Evolutionary conservation across 78 protist genomes (phyloP).

Genomic region (Trichosphaerium sp.): DNA sequence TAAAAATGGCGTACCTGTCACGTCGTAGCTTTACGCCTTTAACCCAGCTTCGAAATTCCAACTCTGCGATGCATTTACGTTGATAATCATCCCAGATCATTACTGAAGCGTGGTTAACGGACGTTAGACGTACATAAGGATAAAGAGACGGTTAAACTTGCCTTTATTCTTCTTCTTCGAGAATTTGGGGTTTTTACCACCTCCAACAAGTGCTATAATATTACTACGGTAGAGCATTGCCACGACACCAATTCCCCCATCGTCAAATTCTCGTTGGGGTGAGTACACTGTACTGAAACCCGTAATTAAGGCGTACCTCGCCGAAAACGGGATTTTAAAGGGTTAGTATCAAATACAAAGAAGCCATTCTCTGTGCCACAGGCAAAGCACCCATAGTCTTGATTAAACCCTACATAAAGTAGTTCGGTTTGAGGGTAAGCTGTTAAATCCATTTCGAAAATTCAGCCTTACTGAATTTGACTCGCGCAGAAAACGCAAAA

Average conservation of each 20-base stretch:
- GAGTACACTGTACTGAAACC: neutral
- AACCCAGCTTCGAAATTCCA: slow-evolving; percentile 76
- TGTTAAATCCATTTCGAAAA: no score
- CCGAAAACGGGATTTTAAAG: slow-evolving; percentile 74
- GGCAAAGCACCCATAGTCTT: slow-evolving; percentile 82
- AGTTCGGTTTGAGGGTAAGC: no score
- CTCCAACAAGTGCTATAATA: slow-evolving; percentile 93
- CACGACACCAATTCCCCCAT: slow-evolving; percentile 88
- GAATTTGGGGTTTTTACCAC: slow-evolving; percentile 78
- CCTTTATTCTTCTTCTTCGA: slow-evolving; percentile 81
- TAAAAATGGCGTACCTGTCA: slow-evolving; percentile 42
- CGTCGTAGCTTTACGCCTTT: slow-evolving; percentile 85
- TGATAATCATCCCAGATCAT: slow-evolving; percentile 93
- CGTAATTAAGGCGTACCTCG: slow-evolving; percentile 35
- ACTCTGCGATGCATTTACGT: slow-evolving; percentile 66
- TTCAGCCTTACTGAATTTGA: no score
- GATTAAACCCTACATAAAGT: slow-evolving; percentile 43
- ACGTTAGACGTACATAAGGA: neutral
- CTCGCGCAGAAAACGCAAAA: no score
- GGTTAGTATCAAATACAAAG: slow-evolving; percentile 80
- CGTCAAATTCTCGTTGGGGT: slow-evolving; percentile 15
- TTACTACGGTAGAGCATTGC: slow-evolving; percentile 95
- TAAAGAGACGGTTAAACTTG: slow-evolving; percentile 2
- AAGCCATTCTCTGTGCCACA: slow-evolving; percentile 84
- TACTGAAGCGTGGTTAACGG: no score